Conservation (phyloP, 352 stramenopile genomes). For the Halophytophthora batemanensis region DNA sequence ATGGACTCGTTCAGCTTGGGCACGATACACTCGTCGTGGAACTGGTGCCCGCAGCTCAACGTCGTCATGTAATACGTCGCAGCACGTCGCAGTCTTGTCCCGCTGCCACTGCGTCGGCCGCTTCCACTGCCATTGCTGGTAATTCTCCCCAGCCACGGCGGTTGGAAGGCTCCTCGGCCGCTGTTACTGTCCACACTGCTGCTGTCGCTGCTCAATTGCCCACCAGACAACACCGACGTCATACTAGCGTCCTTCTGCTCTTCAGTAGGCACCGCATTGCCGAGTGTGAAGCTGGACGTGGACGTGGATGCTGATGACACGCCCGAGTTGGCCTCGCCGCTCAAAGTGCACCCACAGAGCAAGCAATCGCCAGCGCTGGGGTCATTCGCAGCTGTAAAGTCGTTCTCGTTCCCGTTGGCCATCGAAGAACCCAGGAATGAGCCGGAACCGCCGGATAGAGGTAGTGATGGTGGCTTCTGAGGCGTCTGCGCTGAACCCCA, state of each 20-base stretch:
- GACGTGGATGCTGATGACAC: conserved; percentile 16
- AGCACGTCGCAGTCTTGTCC: conserved; percentile 20
- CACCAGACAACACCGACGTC: conserved; percentile 1
- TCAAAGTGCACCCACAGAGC: conserved; percentile 43
- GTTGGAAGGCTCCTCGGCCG: conserved; percentile 12
- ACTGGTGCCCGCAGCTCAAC: conserved; percentile 71
- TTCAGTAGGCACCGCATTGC: conserved; percentile 22
- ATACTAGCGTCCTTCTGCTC: conserved; percentile 19
- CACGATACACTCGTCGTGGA: conserved; percentile 85
- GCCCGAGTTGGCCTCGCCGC: conserved; percentile 37
- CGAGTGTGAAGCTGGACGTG: conserved; percentile 9
- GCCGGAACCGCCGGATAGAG: conserved; percentile 14
- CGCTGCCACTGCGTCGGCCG: conserved; percentile 10
- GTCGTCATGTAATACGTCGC: conserved; percentile 65
- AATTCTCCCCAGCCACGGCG: conserved; percentile 16
- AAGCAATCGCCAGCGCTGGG: conserved; percentile 20
- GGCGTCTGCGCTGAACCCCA: conserved; percentile 14
- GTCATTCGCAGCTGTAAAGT: conserved; percentile 16
- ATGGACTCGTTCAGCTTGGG: conserved; percentile 71
- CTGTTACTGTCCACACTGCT: conserved; percentile 10
- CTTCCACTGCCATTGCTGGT: conserved; percentile 6
- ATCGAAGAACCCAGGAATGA: conserved; percentile 18
- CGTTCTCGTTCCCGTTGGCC: conserved; percentile 29
- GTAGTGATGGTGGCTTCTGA: conserved; percentile 7
- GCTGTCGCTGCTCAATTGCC: conserved; percentile 9